phyloP scores from a whole-genome alignment of 306 rosid species.

The Spatholobus suberectus region DNA sequence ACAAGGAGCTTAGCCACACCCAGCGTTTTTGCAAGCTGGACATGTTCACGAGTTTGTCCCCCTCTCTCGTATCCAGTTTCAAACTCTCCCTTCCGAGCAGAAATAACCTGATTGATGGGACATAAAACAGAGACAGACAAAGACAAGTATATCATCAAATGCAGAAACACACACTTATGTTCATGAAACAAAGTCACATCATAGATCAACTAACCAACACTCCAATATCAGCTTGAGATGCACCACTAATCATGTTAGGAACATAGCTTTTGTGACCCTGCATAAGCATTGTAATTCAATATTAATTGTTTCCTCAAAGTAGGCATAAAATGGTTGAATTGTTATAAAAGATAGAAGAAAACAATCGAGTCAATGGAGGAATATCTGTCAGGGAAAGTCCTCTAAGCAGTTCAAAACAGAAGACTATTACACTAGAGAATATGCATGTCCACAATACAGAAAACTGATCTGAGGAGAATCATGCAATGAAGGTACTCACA shows the following conservation, averaged over 20 bases:
- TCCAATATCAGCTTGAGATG: slow-evolving; percentile 98
- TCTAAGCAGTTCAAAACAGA: background rate
- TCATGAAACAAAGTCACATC: slow-evolving; percentile 11
- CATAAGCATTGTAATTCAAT: slow-evolving; percentile 34
- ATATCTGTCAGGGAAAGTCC: slow-evolving; percentile 7
- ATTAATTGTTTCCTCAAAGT: slow-evolving; percentile 1
- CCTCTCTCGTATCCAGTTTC: slow-evolving; percentile 99
- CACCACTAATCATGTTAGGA: slow-evolving; percentile 99
- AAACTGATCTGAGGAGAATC: slow-evolving; percentile 20
- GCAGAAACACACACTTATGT: background rate
- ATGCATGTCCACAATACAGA: background rate
- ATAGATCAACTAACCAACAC: slow-evolving; percentile 80
- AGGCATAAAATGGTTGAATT: slow-evolving; percentile 24
- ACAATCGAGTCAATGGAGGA: slow-evolving; percentile 6
- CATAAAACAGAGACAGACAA: slow-evolving; percentile 2
- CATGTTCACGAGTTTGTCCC: slow-evolving; percentile 99
- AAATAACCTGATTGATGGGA: slow-evolving; percentile 69
- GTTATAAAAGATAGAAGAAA: slow-evolving; percentile 8
- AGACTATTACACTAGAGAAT: background rate
- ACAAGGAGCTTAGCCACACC: slow-evolving; percentile 92
- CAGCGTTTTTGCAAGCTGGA: slow-evolving; percentile 93
- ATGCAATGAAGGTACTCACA: slow-evolving; percentile 59
- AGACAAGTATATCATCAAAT: slow-evolving; percentile 17
- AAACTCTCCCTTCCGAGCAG: slow-evolving; percentile 99
- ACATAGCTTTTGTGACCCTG: slow-evolving; percentile 99